Evolutionary conservation across 495 filamentous ascomycete species (phyloP).

Genomic region (Aspergillus taichungensis): DNA sequence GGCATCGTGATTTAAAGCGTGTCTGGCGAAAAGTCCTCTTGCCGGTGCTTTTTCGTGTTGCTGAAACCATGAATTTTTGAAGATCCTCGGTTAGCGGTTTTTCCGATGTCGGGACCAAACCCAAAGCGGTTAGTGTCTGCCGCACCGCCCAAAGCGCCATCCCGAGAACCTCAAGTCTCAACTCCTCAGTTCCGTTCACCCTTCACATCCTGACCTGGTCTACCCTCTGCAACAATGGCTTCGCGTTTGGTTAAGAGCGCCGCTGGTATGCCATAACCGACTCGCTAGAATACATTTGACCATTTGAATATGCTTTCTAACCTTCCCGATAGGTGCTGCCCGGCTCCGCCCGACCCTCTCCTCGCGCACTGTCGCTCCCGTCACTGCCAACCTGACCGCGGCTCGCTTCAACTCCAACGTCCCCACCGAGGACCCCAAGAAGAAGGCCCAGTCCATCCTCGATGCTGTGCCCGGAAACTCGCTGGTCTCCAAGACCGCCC

Average conservation of each 20-base stretch:
- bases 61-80: constrained; percentile 23
- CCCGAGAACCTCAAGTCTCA: constrained; percentile 36
- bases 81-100: constrained; percentile 28
- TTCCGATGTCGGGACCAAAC: constrained; percentile 48
- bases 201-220: constrained; percentile 29
- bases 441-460: constrained; percentile 91
- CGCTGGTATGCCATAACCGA: constrained; percentile 57
- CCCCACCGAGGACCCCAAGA: constrained; percentile 75
- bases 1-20: constrained; percentile 23
- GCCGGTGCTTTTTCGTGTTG: constrained; percentile 12
- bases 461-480: constrained; percentile 79
- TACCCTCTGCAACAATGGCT: constrained; percentile 66
- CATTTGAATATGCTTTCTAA: constrained; percentile 17
- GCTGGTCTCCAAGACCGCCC: constrained; percentile 88
- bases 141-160: constrained; percentile 78
- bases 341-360: constrained; percentile 70
- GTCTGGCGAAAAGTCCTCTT: neutral
- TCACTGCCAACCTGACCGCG: constrained; percentile 54
- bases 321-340: constrained; percentile 60
- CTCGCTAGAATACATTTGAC: neutral
- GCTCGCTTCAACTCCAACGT: constrained; percentile 66
- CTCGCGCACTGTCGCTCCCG: constrained; percentile 61
- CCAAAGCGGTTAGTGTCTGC: constrained; percentile 73
- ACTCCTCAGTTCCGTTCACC: constrained; percentile 35
- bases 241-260: constrained; percentile 88